Evolutionary conservation across 805 yeast genomes (phyloP), one percentile per base, ranked within the genome.

Genomic region (Tetrapisispora iriomotensis): DNA sequence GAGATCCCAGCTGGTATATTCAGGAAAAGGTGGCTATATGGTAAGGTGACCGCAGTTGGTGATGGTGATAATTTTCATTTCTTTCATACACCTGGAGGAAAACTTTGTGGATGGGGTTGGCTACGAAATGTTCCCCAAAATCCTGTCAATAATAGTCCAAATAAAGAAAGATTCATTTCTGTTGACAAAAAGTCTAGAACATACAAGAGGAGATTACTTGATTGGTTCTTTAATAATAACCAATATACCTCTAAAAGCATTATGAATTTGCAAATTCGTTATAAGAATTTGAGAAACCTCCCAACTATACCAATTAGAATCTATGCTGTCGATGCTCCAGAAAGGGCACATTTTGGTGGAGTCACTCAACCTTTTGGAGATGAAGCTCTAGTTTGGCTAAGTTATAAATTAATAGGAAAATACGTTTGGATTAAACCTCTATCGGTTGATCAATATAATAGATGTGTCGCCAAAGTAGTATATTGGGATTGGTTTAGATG

Each of bases 301-400:
- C 54, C 59, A 46, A 92, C 98, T 0, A 65, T 92, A 27, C 79
- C 81, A 59, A 74, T 92, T 4, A 68, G 98, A 35, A 64, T 92
- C 17, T 82, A 92, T 60, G 98, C 96, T 0, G 80, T 90, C 13
- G 98, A 92, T 68, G 98, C 98, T 0, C 98, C 98, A 1, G 98
- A 92, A 55, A 67, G 94, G 31, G 74, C 94, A 1, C 96, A 92
- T 65, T 92, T 85, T 60, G 98, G 98, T 1, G 82, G 82, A 44
- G 87, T 94, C 0, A 82, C 95, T 0, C 98, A 92, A 56, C 90
- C 92, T 0, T 82, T 62, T 54, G 76, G 92, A 26, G 84, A 78
- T 29, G 96, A 92, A 48, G 92, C 96, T 0, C 60, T 88, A 40
- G 53, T 52, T 5, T 92, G 96, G 96, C 65, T 92, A 25, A 66